Evolutionary conservation across 768 basidiomycete species (phyloP), one percentile per base, ranked within the genome.

Genomic region (Leccinum sublutescens): DNA sequence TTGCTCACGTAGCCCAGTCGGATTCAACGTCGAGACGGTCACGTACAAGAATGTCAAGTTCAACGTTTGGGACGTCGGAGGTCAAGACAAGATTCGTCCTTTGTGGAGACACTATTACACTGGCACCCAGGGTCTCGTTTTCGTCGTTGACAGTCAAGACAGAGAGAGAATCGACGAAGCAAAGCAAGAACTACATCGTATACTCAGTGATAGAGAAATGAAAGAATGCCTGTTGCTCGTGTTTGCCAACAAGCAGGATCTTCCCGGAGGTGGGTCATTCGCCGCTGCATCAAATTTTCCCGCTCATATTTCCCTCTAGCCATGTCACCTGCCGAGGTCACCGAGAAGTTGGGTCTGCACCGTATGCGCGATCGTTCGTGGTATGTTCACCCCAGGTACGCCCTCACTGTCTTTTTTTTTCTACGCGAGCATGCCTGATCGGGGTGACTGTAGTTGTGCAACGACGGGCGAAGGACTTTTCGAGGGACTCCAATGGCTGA

Each of bases 51-150:
- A 98, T 62, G 95, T 93, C 70, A 92, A 92, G 73, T 94, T 93
- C 79, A 93, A 93, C 65, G 89, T 92, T 7, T 91, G 94, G 93
- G 94, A 97, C 71, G 96, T 98, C 43, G 96, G 96, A 68, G 96
- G 96, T n/a, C 96, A 98, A 78, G 96, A 98, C 80, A 98, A 98
- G 83, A 98, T 98, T 71, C 84, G 96, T 53, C 96, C 96, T 25
- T 80, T 98, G 45, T 98, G 96, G 96, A 84, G 96, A 77, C 96
- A 98, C 76, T 98, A 98, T 76, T 98, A 98, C 79, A 98, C 96
- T 12, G 96, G 96, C 61, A 98, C 96, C 1, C 96, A 98, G 77
- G 96, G 95, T 58, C 86, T 98, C 63, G 95, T 98, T 56, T 98
- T 97, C 72, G 96, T 98, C 58, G 94, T 98, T 58, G 96, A 98